Base-by-base conservation (phyloP, 805 yeast species). In the Candida quercuum region DNA sequence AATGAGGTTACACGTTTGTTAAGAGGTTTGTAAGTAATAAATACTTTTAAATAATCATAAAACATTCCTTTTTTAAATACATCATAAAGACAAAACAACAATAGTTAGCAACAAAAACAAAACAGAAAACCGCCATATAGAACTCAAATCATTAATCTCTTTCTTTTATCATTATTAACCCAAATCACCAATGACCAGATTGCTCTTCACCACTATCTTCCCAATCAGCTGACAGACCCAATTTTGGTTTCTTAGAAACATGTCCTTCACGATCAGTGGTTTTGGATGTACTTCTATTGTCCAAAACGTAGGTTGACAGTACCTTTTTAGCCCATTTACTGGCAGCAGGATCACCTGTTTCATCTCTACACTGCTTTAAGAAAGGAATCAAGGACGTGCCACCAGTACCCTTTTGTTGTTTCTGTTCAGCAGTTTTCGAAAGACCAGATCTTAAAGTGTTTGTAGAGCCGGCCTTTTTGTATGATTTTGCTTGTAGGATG, bases 281-380 rank as follows among this genome's bases (percentile, higher is more conserved):
- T 12, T 28, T 9, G 6, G 47, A 37, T 5, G 16, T 33, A 15
- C 44, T 38, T 33, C 49, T 58, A 9, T 54, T 48, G 18, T 46
- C 53, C 49, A 63, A 39, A 3, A 63, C 56, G 24, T 81, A 80
- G 42, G 74, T 74, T 38, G 78, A 72, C 37, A 81, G 64, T 19
- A 81, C 67, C 43, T 91, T 71, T 54, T 76, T 77, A 56, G 95
- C 96, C 97, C 97, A 88, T 33, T 67, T 72, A 39, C 96, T 91
- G 19, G 95, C 96, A 17, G 96, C 96, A 11, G 88, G 77, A 50
- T 84, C 93, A 30, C 95, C 95, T 3, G 96, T 89, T 58, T 89
- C 97, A 63, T 89, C 97, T 59, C 97, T 75, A 49, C 96, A 91
- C 61, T 91, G 97, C 60, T 88, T 89, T 57, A 89, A 71, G 64